Conservation (phyloP, 306 rosid genomes). For the Lagenaria siceraria region DNA sequence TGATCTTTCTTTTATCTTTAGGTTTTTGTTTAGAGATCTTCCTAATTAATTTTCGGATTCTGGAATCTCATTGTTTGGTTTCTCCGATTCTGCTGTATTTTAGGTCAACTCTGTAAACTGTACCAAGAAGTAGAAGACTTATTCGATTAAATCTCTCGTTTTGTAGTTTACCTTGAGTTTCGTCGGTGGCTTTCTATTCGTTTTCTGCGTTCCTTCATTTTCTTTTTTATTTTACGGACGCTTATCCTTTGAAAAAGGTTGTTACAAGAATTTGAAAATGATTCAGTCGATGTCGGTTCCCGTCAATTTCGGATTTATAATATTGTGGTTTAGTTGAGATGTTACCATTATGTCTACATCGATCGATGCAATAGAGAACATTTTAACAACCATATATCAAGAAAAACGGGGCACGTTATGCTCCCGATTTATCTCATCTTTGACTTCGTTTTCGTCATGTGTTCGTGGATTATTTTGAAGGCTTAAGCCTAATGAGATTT, state of each 20-base stretch:
- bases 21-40: slow-evolving; percentile 22
- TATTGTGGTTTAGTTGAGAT: not conserved
- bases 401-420: not conserved
- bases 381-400: not conserved
- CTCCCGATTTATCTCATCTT: not conserved
- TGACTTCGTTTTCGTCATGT: not conserved
- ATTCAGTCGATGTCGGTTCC: not conserved
- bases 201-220: not conserved
- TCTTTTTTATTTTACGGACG: not conserved
- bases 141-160: not conserved
- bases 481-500: not conserved
- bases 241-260: not conserved
- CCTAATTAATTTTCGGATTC: not conserved
- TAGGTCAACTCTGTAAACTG: not conserved
- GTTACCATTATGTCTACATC: not conserved
- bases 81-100: not conserved
- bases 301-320: not conserved
- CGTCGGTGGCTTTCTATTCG: not conserved
- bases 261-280: not conserved
- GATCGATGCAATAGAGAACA: not conserved
- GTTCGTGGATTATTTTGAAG: not conserved
- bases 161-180: not conserved
- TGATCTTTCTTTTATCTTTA: slow-evolving; percentile 26
- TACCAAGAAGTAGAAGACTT: not conserved
- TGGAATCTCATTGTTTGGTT: slow-evolving; percentile 5